Base-by-base conservation (phyloP, 768 basidiomycete species). In the Nidularia pulvinata region DNA sequence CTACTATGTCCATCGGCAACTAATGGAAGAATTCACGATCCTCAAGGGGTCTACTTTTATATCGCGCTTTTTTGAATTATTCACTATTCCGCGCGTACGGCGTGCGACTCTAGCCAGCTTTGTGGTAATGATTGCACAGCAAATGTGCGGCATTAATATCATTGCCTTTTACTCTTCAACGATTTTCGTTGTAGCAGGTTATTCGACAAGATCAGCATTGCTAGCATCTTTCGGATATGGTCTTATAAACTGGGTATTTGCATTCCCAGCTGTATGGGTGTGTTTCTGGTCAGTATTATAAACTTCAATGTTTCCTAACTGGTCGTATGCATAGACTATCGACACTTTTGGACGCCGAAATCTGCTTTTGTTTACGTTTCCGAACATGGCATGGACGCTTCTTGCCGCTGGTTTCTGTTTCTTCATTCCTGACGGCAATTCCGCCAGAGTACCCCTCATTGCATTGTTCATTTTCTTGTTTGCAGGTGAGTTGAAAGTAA, bases 141-240 rank as follows among this genome's bases (percentile, higher is more conserved):
- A 92, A 69, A 88, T 91, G 77, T 90, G 89, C 61, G 90, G 90
- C 51, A 84, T 92, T 70, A 91, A 91, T 67, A 85, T 85, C 60
- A 74, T 73, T 59, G 87, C 91, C 5, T 94, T 91, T 74, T 94
- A 93, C 66, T 91, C 88, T 1, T 88, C 88, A 1, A 83, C 78
- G 33, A 82, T 95, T 67, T 93, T 95, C 70, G 57, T 74, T 7
- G 34, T 77, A 3, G 84, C 88, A 1, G 82, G 82, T 14, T 86
- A 84, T 65, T 69, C 67, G 3, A 60, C 76, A 7, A 76, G 74
- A 36, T 69, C 82, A 16, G 82, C 91, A 0, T 71, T 95, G 35
- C 67, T 83, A 7, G 83, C 85, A 0, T 86, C 86, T 0, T 77
- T 81, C 64, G 89, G 88, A 2, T 91, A 84, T 57, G 89, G 88